Evolutionary conservation across 106 monocot genomes (phyloP).

Genomic region (Dactylorhiza incarnata): DNA sequence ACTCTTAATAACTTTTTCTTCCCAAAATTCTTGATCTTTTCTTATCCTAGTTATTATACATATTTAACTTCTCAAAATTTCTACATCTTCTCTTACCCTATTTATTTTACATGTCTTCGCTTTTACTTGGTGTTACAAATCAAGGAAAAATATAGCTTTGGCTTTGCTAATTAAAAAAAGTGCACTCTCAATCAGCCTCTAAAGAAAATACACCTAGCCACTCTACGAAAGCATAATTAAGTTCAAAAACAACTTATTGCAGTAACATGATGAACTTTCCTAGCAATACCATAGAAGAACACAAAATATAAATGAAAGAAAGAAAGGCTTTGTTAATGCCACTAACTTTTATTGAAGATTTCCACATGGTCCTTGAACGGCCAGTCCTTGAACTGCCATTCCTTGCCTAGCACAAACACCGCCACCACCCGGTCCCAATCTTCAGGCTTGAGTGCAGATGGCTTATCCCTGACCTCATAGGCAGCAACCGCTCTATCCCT

Average conservation of each 20-base stretch:
- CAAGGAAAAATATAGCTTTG: background rate
- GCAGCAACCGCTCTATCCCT: slow-evolving; percentile 64
- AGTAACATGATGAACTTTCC: background rate
- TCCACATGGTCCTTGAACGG: slow-evolving; percentile 94
- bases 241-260: background rate
- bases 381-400: slow-evolving; percentile 99
- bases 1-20: too few species aligned
- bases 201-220: background rate
- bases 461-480: slow-evolving; percentile 94
- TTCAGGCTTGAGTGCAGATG: slow-evolving; percentile 60
- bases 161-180: background rate
- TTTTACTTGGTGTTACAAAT: background rate
- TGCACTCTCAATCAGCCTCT: background rate
- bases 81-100: background rate
- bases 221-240: background rate
- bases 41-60: background rate
- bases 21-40: background rate
- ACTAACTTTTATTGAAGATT: slow-evolving; percentile 92
- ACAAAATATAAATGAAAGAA: background rate
- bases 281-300: background rate
- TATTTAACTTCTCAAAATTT: background rate
- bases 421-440: slow-evolving; percentile 98
- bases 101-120: background rate
- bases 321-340: background rate
- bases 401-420: slow-evolving; percentile 93